Base-by-base conservation (phyloP, 2,329 filamentous ascomycete species). In the Curvularia spicifera region DNA sequence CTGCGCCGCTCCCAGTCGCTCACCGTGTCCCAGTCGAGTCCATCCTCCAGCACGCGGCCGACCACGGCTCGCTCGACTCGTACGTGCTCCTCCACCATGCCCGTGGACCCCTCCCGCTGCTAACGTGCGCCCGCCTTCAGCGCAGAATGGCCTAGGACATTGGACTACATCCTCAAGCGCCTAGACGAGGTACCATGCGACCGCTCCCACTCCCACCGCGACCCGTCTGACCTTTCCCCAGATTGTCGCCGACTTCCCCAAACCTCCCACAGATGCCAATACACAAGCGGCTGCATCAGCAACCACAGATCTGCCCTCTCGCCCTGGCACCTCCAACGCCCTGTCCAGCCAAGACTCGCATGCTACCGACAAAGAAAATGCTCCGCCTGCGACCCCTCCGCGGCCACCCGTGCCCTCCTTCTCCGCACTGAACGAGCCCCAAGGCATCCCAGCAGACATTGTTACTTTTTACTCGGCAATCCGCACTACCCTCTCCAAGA, bases 241-340 rank as follows among this genome's bases (percentile, higher is more conserved):
- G 91, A 94, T 93, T 66, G 85, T 90, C 40, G 85, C 86, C 75
- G 88, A 89, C 51, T 97, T 96, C 69, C 87, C 90, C 42, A 88
- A 89, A 67, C 90, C 79, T 43, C 76, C 78, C 59, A 70, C 79
- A 66, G 71, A 79, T 53, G 72, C 64, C 73, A 67, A 77, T 73
- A 58, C 79, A 78, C 71, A 78, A 53, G 73, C 63, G 73, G 66
- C 77, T 74, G 57, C 80, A 78, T 64, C 78, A 79, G 58, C 75
- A 59, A 62, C 64, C 62, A 67, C 65, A 29, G 66, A 64, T 44
- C 53, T 62, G 22, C 51, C 63, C 12, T 56, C 65, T n/a, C 61
- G 56, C 37, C 66, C 60, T 31, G 65, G 60, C 61, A 66, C 59
- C 13, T 63, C 64, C 44, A 63, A 59, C 46, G 50, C 56, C 49